Evolutionary conservation across 2,329 filamentous ascomycete species (phyloP).

Genomic region (Cladophialophora immunda): DNA sequence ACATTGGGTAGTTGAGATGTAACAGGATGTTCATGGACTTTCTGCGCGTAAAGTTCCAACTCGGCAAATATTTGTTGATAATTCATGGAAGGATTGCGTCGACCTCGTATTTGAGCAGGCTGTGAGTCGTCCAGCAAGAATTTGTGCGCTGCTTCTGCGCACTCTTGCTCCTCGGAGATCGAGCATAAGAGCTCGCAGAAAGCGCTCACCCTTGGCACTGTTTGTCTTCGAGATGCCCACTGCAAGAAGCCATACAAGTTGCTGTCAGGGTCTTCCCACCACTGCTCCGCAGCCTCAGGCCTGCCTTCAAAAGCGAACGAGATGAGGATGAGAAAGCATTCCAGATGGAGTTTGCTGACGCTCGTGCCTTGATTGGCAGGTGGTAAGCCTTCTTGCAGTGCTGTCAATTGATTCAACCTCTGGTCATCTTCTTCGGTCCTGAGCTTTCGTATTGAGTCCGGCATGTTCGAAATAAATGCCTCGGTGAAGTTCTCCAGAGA

Average conservation of each 20-base stretch:
- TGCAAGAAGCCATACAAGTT: conserved; percentile 94
- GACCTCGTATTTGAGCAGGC: conserved; percentile 74
- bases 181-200: conserved; percentile 97
- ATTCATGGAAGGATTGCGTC: conserved; percentile 83
- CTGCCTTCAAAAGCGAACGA: conserved; percentile 89
- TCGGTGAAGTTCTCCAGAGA: conserved; percentile 89
- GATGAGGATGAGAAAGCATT: conserved; percentile 90
- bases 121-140: conserved; percentile 81
- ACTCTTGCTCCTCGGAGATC: conserved; percentile 82
- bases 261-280: conserved; percentile 92
- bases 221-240: conserved; percentile 94
- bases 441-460: conserved; percentile 85
- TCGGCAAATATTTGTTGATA: conserved; percentile 95
- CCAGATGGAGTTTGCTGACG: conserved; percentile 67
- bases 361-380: conserved; percentile 55
- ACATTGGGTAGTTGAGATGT: conserved; percentile 65
- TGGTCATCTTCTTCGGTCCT: conserved; percentile 91
- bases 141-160: conserved; percentile 83
- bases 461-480: conserved; percentile 93
- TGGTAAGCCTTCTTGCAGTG: conserved; percentile 53
- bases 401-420: conserved; percentile 55
- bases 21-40: conserved; percentile 76
- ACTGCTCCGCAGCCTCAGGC: conserved; percentile 82
- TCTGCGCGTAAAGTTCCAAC: conserved; percentile 81
- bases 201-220: conserved; percentile 92